Base-by-base conservation (phyloP, 306 rosid species). In the Quercus dentata region DNA sequence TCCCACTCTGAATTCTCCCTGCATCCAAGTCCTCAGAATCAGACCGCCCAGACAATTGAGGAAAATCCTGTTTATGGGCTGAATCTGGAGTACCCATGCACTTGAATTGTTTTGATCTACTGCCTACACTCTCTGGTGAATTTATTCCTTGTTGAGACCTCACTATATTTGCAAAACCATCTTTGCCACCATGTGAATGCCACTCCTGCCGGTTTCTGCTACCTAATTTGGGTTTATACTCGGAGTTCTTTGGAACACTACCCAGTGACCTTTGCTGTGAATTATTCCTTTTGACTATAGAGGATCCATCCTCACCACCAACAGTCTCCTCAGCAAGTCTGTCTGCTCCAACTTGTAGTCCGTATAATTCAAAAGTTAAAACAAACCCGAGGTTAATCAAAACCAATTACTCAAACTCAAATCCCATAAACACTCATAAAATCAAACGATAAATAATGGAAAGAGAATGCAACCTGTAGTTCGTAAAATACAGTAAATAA, bases 21-120 rank as follows among this genome's bases (percentile, higher is more conserved):
- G 21, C 27, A 31, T 25, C 72, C 58, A 11, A 65, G 57, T 30
- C 77, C 58, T 55, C 4, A 6, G 79, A 44, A 31, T n/a, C 61
- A 67, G 54, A 56, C 25, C 3, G 58, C 77, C 21, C 49, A 78
- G 81, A 78, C 17, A 75, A 72, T 14, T 71, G 59, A 72, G 79
- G 23, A 35, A n/a, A 3, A 76, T 44, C 41, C 63, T 56, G 33
- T 23, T 68, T n/a, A 11, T 38, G 1, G 38, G 5, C 46, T 4
- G 74, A n/a, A 73, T 52, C 17, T 5, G 65, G 67, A 69, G 30
- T 62, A 69, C 57, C 38, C 10, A 27, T 17, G 56, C 9, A 14
- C 11, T 59, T 52, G 49, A 18, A 10, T 54, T 19, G 70, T 61
- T 71, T 51, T 20, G 31, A 55, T 62, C 13, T 21, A 56, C 12